Conservation (phyloP, 306 rosid genomes). For the Castanospermum australe region DNA sequence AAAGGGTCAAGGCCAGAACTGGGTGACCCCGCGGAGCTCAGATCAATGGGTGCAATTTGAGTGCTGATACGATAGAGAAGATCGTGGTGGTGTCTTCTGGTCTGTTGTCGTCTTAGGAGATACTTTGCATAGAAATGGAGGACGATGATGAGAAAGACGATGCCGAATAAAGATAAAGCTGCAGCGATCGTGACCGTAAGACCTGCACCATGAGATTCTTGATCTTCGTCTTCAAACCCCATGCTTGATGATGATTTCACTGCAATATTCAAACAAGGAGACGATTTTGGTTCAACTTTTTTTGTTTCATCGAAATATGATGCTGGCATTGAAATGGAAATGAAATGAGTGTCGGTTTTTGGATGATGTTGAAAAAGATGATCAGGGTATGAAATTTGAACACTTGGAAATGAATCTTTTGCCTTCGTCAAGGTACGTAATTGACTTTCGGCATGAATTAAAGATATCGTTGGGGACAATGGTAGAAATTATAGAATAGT, state of each 20-base stretch:
- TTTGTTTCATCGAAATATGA: neutral
- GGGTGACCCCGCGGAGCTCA: neutral
- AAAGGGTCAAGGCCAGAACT: constrained; percentile 34
- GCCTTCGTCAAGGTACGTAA: neutral
- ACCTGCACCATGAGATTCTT: neutral
- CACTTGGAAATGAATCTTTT: too few species aligned
- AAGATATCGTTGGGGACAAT: neutral
- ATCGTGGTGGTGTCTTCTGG: neutral
- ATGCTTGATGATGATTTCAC: neutral
- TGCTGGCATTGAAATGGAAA: neutral
- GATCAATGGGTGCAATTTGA: neutral
- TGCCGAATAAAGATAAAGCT: neutral
- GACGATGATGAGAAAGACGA: neutral
- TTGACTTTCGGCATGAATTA: neutral
- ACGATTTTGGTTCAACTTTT: neutral
- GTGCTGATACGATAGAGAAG: neutral
- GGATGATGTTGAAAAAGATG: constrained; percentile 3
- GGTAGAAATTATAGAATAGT: neutral
- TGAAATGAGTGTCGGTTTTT: neutral
- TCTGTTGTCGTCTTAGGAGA: neutral
- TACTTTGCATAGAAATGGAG: neutral
- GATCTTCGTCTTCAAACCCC: neutral
- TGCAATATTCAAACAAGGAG: neutral
- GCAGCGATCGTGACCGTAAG: neutral
- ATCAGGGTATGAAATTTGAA: neutral